Percentiles rank a stretch among this genome's conserved stretches.
phyloP scores from a whole-genome alignment of 2,329 filamentous ascomycete species.

The Fusarium zealandicum region DNA sequence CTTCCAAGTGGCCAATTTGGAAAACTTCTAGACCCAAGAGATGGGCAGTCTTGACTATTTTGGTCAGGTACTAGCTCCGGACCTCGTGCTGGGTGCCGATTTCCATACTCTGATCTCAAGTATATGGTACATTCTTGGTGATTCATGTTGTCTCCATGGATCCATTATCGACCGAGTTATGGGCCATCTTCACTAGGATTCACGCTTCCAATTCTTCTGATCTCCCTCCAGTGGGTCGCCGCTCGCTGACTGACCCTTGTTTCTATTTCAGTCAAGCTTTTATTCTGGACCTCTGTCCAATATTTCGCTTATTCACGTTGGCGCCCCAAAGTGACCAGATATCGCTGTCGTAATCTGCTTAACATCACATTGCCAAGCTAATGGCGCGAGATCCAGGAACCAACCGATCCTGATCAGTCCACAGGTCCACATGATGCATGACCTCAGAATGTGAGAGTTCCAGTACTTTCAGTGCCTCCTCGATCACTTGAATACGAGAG shows the following conservation, averaged over 20 bases:
- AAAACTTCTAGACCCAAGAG: conserved; percentile 27
- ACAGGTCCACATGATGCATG: not conserved
- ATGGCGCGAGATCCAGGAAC: conserved; percentile 3
- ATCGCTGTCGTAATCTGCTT: conserved; percentile 7
- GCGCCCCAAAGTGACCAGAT: conserved; percentile 1
- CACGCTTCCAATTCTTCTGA: not conserved
- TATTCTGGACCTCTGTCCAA: conserved; percentile 2
- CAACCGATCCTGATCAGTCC: conserved; percentile 7
- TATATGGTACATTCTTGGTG: not conserved
- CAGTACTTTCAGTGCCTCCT: conserved; percentile 1
- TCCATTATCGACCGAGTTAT: not conserved
- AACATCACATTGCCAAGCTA: not conserved
- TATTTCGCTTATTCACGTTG: conserved; percentile 3
- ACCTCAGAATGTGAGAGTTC: not conserved
- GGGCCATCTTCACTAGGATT: not conserved
- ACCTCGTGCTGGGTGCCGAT: no score
- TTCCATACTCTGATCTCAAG: no score
- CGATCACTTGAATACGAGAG: conserved; percentile 5
- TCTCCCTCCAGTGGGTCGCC: not conserved
- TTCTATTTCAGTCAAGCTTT: conserved; percentile 5
- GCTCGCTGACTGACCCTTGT: not conserved
- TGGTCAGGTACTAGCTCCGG: conserved; percentile 23
- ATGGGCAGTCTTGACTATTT: conserved; percentile 9
- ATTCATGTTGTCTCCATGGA: not conserved
- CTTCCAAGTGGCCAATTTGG: conserved; percentile 25